Evolutionary conservation across 352 stramenopile genomes (phyloP).

Genomic region (Phytophthora fragariae): DNA sequence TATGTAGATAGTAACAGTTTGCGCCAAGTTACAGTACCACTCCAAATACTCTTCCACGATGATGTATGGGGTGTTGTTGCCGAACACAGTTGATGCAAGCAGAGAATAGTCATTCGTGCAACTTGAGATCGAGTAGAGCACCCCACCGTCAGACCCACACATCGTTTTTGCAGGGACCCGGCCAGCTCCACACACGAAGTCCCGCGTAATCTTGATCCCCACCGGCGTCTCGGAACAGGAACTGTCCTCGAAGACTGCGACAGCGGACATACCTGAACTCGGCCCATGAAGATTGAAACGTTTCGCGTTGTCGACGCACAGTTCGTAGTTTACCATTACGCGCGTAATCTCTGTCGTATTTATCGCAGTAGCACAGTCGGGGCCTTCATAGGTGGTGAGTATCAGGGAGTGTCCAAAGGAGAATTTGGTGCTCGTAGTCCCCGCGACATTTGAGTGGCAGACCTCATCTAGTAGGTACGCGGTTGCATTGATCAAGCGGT

Average conservation of each 20-base stretch:
- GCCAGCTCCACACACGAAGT: background rate
- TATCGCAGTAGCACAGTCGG: background rate
- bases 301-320: background rate
- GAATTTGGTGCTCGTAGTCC: background rate
- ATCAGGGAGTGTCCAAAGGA: background rate
- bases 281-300: background rate
- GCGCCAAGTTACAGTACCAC: too few relatives aligned
- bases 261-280: background rate
- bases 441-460: background rate
- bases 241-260: background rate
- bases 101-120: conserved; percentile 15
- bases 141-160: background rate
- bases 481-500: background rate
- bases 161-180: background rate
- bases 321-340: too few relatives aligned
- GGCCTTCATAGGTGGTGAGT: background rate
- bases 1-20: background rate
- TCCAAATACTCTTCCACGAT: background rate
- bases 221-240: background rate
- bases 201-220: conserved; percentile 1
- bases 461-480: background rate
- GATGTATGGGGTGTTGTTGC: conserved; percentile 4
- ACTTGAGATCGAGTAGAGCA: conserved; percentile 3
- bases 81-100: conserved; percentile 3
- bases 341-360: background rate